Percentiles rank a stretch among this genome's conserved stretches.
Conservation (phyloP, 2,329 filamentous ascomycete genomes). For the Phoma herbarum region DNA sequence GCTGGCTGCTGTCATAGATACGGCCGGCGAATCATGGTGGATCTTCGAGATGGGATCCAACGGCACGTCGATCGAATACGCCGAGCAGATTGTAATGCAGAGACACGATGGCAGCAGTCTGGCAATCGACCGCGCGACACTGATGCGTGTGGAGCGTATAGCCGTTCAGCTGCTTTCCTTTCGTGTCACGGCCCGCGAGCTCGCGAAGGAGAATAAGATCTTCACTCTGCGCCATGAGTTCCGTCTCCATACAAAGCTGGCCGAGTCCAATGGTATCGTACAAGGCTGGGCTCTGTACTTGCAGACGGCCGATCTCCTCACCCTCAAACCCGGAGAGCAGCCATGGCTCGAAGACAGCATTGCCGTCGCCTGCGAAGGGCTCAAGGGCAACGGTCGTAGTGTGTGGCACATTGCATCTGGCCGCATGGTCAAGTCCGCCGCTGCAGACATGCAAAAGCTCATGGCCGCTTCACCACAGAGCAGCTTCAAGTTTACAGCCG, state of each 20-base stretch:
- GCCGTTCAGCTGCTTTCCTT: conserved; percentile 50
- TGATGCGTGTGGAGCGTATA: conserved; percentile 50
- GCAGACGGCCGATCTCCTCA: conserved; percentile 40
- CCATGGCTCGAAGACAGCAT: conserved; percentile 43
- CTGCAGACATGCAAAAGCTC: conserved; percentile 50
- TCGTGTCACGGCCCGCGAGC: conserved; percentile 38
- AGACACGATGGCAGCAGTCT: conserved; percentile 31
- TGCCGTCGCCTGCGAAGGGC: conserved; percentile 44
- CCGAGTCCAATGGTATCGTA: conserved; percentile 17
- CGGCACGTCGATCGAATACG: conserved; percentile 36
- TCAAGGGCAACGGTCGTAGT: conserved; percentile 38
- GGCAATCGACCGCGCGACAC: conserved; percentile 36
- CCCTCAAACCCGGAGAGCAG: conserved; percentile 29
- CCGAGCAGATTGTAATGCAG: conserved; percentile 41
- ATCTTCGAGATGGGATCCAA: conserved; percentile 40
- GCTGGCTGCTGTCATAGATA: conserved; percentile 64
- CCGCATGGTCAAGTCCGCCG: conserved; percentile 47
- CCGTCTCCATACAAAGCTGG: conserved; percentile 15
- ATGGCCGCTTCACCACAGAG: conserved; percentile 60
- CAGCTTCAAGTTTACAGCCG: conserved; percentile 69
- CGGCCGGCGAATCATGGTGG: conserved; percentile 52
- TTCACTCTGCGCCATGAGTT: conserved; percentile 34
- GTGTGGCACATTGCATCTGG: conserved; percentile 54
- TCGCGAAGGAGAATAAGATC: conserved; percentile 35
- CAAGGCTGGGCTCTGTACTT: conserved; percentile 44